Evolutionary conservation across 306 rosid genomes (phyloP), one percentile per base, ranked within the genome.

Genomic region (Adenanthera pavonina): DNA sequence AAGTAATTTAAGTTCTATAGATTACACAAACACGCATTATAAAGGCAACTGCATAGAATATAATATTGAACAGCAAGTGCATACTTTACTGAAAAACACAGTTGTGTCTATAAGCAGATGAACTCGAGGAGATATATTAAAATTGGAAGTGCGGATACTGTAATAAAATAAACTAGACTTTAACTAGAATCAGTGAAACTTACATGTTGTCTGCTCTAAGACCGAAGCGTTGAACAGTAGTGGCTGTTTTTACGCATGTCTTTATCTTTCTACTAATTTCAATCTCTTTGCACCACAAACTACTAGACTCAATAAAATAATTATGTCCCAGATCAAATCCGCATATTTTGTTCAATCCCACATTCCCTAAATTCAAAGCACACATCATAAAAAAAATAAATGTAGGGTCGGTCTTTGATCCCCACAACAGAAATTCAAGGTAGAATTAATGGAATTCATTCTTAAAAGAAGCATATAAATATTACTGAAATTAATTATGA

Each of bases 211-310:
- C 88, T 81, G 79, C 79, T 68, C 84, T 74, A 83, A 78, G 89
- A 91, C 92, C 97, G 74, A 91, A 91, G 85, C 88, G 88, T 91
- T 93, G 93, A 87, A 87, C 82, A 86, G 92, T 87, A 86, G 92
- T 87, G 92, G 90, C 87, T 87, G 84, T 89, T 90, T 88, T 93
- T 83, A 72, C 89, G 94, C 96, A 84, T 92, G 91, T 92, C 91
- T 81, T 89, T 83, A 82, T 74, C 79, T 86, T 72, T 87, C 47
- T 44, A 48, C 47, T 44, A 48, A 33, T 30, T 70, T 74, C 78
- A 72, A 48, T 82, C 83, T 78, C 76, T 72, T 72, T 51, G 91
- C 98, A 86, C 95, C 98, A 87, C 95, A 85, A 85, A 90, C 89
- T 87, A 74, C 89, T 57, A 88, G 82, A 78, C 70, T 61, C 69